Evolutionary conservation across 1,139 yeast genomes (phyloP), one percentile per base, ranked within the genome.

Genomic region (Blastobotrys elegans): DNA sequence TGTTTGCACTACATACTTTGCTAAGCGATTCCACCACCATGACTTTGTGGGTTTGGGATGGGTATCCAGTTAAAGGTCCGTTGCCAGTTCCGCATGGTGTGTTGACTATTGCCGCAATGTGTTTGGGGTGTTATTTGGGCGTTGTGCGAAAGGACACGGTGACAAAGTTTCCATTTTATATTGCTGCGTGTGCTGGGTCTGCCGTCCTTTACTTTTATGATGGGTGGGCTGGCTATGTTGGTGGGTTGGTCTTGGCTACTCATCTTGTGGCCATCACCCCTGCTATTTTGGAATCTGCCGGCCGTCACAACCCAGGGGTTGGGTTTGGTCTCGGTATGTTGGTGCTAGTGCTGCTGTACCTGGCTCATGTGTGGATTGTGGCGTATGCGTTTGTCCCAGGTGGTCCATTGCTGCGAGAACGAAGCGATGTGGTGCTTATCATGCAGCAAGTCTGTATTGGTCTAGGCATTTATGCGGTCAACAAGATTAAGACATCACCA

Each of bases 361-460:
- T 92, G 53, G 92, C 86, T 13, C 92, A 90, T 66, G 95, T 92
- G 44, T 92, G 97, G 97, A 81, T 85, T 46, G 98, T 92, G 36
- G 98, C 98, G 0, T 92, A 92, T 65, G 98, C 98, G 0, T 92
- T 92, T 69, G 98, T 92, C 44, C 98, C 98, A 14, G 92, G 87
- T 53, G 98, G 98, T 4, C 83, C 83, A 62, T 56, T 85, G 24
- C 72, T 92, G 49, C 79, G 98, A 62, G 98, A 92, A 67, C 78
- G 96, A 63, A 82, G 92, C 4, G 95, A 89, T 65, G 65, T 85
- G 38, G 78, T 92, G 2, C 66, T 88, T 43, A 74, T 75, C 4
- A 56, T 71, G 3, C 76, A 84, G 50, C 79, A 84, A 40, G 59
- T 70, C 1, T 58, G 72, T 29, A 63, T 82, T 42, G 69, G 72